phyloP scores from a whole-genome alignment of 352 stramenopile genomes.

The Halophytophthora batemanensis region DNA sequence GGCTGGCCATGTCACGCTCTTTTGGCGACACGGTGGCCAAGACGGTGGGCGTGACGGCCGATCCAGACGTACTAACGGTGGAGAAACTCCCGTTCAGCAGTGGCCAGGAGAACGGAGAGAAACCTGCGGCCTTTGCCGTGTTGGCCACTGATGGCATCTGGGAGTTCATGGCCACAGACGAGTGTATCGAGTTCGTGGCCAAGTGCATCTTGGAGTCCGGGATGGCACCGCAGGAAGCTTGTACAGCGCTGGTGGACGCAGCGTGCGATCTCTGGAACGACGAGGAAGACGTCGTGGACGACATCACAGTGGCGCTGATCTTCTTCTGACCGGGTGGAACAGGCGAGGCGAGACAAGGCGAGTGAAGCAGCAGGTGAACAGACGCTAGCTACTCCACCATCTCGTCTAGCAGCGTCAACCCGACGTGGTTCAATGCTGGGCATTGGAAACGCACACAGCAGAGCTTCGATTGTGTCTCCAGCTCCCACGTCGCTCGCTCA shows the following conservation, averaged over 20 bases:
- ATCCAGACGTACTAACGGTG: slow-evolving; percentile 56
- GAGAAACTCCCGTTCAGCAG: slow-evolving; percentile 33
- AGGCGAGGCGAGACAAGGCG: neutral
- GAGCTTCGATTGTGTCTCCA: no score
- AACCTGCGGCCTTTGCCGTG: slow-evolving; percentile 52
- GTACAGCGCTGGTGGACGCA: slow-evolving; percentile 64
- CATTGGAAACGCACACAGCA: no score
- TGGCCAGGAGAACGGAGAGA: slow-evolving; percentile 8
- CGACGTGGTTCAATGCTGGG: no score
- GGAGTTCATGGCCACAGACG: slow-evolving; percentile 77
- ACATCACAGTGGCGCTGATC: slow-evolving; percentile 70
- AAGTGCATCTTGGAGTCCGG: slow-evolving; percentile 38
- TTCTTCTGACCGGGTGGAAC: slow-evolving; percentile 44
- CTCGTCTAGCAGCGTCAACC: no score
- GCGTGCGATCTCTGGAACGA: slow-evolving; percentile 70
- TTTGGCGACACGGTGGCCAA: slow-evolving; percentile 80
- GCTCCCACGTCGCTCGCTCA: no score
- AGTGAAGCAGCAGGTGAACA: neutral
- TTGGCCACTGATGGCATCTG: slow-evolving; percentile 82
- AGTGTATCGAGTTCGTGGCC: slow-evolving; percentile 65
- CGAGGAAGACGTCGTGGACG: slow-evolving; percentile 81
- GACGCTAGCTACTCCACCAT: neutral
- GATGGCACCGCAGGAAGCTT: slow-evolving; percentile 64
- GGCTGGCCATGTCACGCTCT: slow-evolving; percentile 81
- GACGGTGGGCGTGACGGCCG: slow-evolving; percentile 69